Conservation (phyloP, 495 filamentous ascomycete species). For the Hypoxylon cercidicola region DNA sequence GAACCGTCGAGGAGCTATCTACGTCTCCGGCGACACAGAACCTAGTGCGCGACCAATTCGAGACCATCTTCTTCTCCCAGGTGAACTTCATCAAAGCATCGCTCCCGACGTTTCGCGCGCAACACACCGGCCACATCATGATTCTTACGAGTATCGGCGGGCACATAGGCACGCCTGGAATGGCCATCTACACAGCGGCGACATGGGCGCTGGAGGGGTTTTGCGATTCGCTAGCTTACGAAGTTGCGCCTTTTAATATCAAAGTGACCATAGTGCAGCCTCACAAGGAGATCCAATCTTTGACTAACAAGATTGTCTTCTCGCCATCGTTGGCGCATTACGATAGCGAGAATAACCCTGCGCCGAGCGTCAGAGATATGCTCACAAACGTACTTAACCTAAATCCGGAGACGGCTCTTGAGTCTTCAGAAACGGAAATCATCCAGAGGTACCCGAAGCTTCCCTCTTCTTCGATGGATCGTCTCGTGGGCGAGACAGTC, state of each 20-base stretch:
- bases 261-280: conserved; percentile 96
- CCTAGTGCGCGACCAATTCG: conserved; percentile 89
- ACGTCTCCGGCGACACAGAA: conserved; percentile 76
- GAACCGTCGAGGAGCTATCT: conserved; percentile 90
- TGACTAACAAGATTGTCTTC: conserved; percentile 86
- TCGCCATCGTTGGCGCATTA: conserved; percentile 81
- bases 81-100: conserved; percentile 94
- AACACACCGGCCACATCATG: conserved; percentile 87
- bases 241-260: conserved; percentile 97
- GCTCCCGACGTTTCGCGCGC: conserved; percentile 80
- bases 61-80: conserved; percentile 92
- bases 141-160: conserved; percentile 89
- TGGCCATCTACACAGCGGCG: conserved; percentile 89
- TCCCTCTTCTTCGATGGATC: conserved; percentile 69
- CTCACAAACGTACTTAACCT: conserved; percentile 74
- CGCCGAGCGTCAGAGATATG: conserved; percentile 82
- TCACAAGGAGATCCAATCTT: conserved; percentile 79
- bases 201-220: conserved; percentile 98
- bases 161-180: conserved; percentile 90
- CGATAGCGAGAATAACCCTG: conserved; percentile 75
- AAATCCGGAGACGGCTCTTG: conserved; percentile 63
- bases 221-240: conserved; percentile 95
- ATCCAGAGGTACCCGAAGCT: conserved; percentile 77
- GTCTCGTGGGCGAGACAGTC: conserved; percentile 88
- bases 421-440: conserved; percentile 62